Conservation (phyloP, 495 filamentous ascomycete genomes). For the Penicillium desertorum region DNA sequence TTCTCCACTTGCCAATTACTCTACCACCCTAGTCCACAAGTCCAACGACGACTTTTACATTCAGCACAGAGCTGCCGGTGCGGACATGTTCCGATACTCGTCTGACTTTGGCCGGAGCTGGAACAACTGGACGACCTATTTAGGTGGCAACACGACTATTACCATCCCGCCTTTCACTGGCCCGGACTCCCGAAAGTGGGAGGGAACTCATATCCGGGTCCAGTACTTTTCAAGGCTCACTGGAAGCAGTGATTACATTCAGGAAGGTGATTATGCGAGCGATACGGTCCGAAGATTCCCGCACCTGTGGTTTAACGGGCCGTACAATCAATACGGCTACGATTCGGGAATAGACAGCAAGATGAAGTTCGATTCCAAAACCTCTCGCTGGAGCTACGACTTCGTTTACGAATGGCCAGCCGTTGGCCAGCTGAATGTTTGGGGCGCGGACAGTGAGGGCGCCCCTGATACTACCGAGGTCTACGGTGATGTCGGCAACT, state of each 20-base stretch:
- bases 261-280: conserved; percentile 54
- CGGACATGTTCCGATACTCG: conserved; percentile 58
- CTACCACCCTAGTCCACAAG: conserved; percentile 45
- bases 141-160: conserved; percentile 36
- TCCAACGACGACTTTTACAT: conserved; percentile 40
- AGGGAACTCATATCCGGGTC: conserved; percentile 58
- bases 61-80: conserved; percentile 57
- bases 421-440: conserved; percentile 47
- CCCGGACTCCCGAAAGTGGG: conserved; percentile 55
- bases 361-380: conserved; percentile 50
- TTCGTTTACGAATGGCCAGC: conserved; percentile 55
- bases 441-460: conserved; percentile 49
- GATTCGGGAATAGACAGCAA: conserved; percentile 54
- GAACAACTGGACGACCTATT: conserved; percentile 54
- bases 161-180: conserved; percentile 48
- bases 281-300: conserved; percentile 51
- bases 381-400: conserved; percentile 48
- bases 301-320: conserved; percentile 59
- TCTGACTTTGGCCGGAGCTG: conserved; percentile 50
- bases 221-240: conserved; percentile 63
- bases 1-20: conserved; percentile 57
- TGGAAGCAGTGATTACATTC: conserved; percentile 57
- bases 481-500: conserved; percentile 49
- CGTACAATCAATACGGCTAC: conserved; percentile 64
- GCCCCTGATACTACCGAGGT: conserved; percentile 47